Evolutionary conservation across 2,329 filamentous ascomycete genomes (phyloP).

Genomic region (Cucurbitaria berberidis): DNA sequence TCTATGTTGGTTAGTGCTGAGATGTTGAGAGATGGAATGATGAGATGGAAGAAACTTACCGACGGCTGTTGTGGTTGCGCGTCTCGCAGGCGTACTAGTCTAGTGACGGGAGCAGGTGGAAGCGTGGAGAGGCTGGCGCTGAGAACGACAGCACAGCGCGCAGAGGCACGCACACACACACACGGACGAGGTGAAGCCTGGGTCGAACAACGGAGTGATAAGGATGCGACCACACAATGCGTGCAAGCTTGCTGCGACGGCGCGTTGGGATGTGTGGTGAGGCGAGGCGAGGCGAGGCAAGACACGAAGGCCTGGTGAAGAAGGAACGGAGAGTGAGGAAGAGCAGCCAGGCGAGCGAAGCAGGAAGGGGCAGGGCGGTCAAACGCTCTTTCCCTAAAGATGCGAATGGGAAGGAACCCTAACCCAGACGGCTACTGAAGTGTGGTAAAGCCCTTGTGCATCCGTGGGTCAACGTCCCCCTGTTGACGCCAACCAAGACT

Average conservation of each 20-base stretch:
- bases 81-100: slow-evolving; percentile 17
- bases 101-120: slow-evolving; percentile 24
- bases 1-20: slow-evolving; percentile 1
- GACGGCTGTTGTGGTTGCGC: slow-evolving; percentile 17
- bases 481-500: slow-evolving; percentile 6
- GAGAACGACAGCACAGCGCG: slow-evolving; percentile 34
- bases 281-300: too few species aligned
- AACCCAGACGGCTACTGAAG: slow-evolving; percentile 15
- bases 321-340: slow-evolving; percentile 29
- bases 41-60: slow-evolving; percentile 7
- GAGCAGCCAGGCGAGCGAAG: slow-evolving; percentile 27
- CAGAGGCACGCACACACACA: slow-evolving; percentile 29
- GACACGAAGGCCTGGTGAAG: slow-evolving; percentile 24
- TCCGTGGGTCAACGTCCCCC: slow-evolving; percentile 8
- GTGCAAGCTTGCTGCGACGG: slow-evolving; percentile 16
- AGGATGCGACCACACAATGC: slow-evolving; percentile 13
- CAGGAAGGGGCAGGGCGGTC: slow-evolving; percentile 29
- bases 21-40: slow-evolving; percentile 4
- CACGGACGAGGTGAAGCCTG: slow-evolving; percentile 16
- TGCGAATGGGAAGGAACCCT: slow-evolving; percentile 15
- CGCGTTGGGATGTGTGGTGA: slow-evolving; percentile 11
- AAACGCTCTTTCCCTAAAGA: slow-evolving; percentile 29
- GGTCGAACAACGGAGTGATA: slow-evolving; percentile 7
- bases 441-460: slow-evolving; percentile 1
- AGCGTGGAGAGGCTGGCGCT: slow-evolving; percentile 32